phyloP scores from a whole-genome alignment of 2,329 filamentous ascomycete species.

The Setomelanomma holmii region DNA sequence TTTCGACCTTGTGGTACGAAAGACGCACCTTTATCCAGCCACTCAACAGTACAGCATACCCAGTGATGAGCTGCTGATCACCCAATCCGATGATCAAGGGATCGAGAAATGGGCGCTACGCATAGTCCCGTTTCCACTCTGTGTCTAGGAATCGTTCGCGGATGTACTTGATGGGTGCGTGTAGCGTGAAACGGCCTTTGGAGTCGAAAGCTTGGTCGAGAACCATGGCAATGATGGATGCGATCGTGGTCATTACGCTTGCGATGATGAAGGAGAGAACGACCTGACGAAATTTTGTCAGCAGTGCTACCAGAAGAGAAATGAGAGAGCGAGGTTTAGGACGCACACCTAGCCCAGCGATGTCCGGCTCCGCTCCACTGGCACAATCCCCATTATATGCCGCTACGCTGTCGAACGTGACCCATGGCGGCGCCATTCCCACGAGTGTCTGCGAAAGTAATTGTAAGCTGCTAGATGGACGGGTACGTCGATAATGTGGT shows the following conservation, averaged over 20 bases:
- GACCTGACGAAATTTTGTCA: conserved; percentile 24
- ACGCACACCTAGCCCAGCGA: conserved; percentile 37
- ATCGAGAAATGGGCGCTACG: conserved; percentile 39
- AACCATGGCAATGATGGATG: conserved; percentile 42
- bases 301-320: too few species aligned
- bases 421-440: conserved; percentile 39
- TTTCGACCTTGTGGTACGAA: too few species aligned
- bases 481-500: neutral
- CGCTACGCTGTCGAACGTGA: conserved; percentile 33
- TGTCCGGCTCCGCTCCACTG: conserved; percentile 38
- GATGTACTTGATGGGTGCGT: conserved; percentile 29
- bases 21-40: conserved; percentile 37
- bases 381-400: conserved; percentile 28
- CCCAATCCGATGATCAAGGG: conserved; percentile 41
- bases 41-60: conserved; percentile 40
- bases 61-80: conserved; percentile 42
- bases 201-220: conserved; percentile 39
- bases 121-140: conserved; percentile 40
- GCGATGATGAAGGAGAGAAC: conserved; percentile 40
- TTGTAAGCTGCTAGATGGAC: neutral
- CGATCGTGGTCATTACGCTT: conserved; percentile 37
- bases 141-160: conserved; percentile 33
- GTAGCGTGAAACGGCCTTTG: conserved; percentile 31
- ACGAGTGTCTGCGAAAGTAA: neutral
- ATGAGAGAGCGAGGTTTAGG: neutral